phyloP scores from a whole-genome alignment of 192 early-diverging fungal species.

The Allomyces javanicus region DNA sequence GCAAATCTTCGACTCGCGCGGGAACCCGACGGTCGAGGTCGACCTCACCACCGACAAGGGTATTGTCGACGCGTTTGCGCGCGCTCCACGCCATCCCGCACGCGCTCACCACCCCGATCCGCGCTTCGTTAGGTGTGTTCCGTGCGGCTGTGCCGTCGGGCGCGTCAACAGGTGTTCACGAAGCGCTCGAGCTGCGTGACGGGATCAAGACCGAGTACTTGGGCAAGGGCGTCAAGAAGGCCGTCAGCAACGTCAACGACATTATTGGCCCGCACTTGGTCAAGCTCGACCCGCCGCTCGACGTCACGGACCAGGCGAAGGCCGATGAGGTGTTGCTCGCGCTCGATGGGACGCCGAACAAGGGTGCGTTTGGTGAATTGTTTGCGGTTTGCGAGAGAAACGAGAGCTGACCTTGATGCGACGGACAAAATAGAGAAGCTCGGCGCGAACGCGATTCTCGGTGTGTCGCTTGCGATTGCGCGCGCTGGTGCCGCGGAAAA shows the following conservation, averaged over 20 bases:
- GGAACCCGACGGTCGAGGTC: slow-evolving; percentile 97
- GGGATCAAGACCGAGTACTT: slow-evolving; percentile 61
- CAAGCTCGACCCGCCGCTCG: slow-evolving; percentile 45
- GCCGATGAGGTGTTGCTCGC: slow-evolving; percentile 81
- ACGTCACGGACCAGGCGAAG: slow-evolving; percentile 66
- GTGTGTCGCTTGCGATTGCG: slow-evolving; percentile 87
- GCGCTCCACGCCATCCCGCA: too few species aligned
- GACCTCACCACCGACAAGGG: slow-evolving; percentile 88
- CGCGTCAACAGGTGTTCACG: slow-evolving; percentile 95
- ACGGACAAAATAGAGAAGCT: slow-evolving; percentile 34
- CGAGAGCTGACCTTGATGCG: too few species aligned
- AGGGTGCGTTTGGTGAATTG: slow-evolving; percentile 22
- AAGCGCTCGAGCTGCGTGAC: slow-evolving; percentile 96
- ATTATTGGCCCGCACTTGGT: slow-evolving; percentile 63
- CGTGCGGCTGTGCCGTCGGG: slow-evolving; percentile 94
- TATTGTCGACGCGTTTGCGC: slow-evolving; percentile 6
- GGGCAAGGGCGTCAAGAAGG: slow-evolving; percentile 88
- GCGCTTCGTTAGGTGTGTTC: slow-evolving; percentile 44
- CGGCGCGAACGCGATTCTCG: slow-evolving; percentile 95
- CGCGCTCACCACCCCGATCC: too few species aligned
- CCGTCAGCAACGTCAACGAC: slow-evolving; percentile 79
- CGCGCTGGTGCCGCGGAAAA: slow-evolving; percentile 93
- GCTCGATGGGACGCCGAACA: slow-evolving; percentile 91
- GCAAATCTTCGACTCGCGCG: slow-evolving; percentile 98
- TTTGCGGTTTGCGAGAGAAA: too few species aligned